Percentiles rank a stretch among this genome's conserved stretches.
Evolutionary conservation across 2,329 filamentous ascomycete species (phyloP).

Genomic region (Monosporascus sp.): DNA sequence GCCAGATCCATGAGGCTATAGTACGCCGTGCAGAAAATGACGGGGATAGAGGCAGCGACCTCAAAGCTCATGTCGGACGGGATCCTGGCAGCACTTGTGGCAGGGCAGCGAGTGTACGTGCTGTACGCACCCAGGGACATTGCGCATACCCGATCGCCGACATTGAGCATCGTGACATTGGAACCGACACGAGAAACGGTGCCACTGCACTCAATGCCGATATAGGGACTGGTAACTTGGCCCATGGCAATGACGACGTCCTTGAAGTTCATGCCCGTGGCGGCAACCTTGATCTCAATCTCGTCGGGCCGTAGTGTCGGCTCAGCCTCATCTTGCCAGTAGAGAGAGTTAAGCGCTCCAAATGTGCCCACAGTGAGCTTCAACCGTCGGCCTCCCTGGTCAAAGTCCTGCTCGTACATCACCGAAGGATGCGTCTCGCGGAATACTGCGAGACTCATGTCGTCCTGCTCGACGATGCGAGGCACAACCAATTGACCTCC

Average conservation of each 20-base stretch:
- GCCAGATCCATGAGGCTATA: conserved; percentile 13
- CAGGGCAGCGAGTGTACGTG: conserved; percentile 11
- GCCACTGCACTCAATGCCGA: conserved; percentile 12
- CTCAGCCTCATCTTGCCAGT: conserved; percentile 5
- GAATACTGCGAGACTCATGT: conserved; percentile 19
- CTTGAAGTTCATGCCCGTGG: conserved; percentile 10
- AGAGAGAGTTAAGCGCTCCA: conserved; percentile 6
- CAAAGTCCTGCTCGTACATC: conserved; percentile 16
- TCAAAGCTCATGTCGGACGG: conserved; percentile 7
- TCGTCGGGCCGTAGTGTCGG: conserved; percentile 15
- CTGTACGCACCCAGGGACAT: conserved; percentile 13
- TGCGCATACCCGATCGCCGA: conserved; percentile 14
- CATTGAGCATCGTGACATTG: conserved; percentile 5
- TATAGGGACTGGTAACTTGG: not conserved
- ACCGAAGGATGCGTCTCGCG: conserved; percentile 13
- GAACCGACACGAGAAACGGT: conserved; percentile 17
- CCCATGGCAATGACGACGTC: conserved; percentile 2
- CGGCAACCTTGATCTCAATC: conserved; percentile 19
- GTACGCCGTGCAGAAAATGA: conserved; percentile 9
- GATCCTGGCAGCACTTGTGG: conserved; percentile 12
- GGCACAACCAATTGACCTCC: conserved; percentile 18
- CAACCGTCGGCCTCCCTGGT: conserved; percentile 8
- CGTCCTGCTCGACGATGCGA: conserved; percentile 16
- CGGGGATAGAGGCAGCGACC: conserved; percentile 6
- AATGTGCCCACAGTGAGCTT: conserved; percentile 9